These are phyloP conservation scores for Lepidium didymum DNA, from an alignment of 345 rosid genomes.

Conservation along the genomic window DNA sequence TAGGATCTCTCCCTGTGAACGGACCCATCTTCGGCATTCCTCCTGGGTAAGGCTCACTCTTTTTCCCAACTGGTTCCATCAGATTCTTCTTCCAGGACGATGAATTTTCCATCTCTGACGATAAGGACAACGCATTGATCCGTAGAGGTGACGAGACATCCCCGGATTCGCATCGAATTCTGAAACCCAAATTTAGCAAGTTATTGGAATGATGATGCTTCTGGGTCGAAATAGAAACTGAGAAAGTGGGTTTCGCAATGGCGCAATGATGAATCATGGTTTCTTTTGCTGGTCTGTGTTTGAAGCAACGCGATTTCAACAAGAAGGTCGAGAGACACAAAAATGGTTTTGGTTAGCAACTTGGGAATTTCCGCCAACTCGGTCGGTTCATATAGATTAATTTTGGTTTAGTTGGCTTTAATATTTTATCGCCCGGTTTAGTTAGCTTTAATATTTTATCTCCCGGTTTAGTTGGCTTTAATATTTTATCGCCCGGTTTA, in stretches of 20 bases:
- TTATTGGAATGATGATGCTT: constrained; percentile 10
- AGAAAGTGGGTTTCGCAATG: constrained; percentile 43
- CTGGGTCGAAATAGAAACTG: constrained; percentile 32
- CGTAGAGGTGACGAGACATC: constrained; percentile 14
- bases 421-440: no score
- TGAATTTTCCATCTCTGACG: constrained; percentile 15
- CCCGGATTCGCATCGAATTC: constrained; percentile 41
- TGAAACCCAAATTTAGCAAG: not conserved
- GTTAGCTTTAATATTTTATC: no score
- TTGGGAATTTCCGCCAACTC: no score
- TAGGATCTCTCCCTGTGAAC: constrained; percentile 78
- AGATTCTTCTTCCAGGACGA: constrained; percentile 19
- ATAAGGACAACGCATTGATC: constrained; percentile 13
- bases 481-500: no score
- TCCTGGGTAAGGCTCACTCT: constrained; percentile 46
- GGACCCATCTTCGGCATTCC: constrained; percentile 50
- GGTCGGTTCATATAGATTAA: not conserved
- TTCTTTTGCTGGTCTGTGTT: not conserved
- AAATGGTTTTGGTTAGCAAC: not conserved
- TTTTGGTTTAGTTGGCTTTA: no score
- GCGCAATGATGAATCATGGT: constrained; percentile 33
- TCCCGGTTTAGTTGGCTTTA: no score
- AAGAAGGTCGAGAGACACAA: not conserved
- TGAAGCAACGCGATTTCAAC: constrained; percentile 1
- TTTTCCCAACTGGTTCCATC: constrained; percentile 26